Evolutionary conservation across 2,329 filamentous ascomycete species (phyloP), one percentile per base, ranked within the genome.

Genomic region (Amphichorda felina): DNA sequence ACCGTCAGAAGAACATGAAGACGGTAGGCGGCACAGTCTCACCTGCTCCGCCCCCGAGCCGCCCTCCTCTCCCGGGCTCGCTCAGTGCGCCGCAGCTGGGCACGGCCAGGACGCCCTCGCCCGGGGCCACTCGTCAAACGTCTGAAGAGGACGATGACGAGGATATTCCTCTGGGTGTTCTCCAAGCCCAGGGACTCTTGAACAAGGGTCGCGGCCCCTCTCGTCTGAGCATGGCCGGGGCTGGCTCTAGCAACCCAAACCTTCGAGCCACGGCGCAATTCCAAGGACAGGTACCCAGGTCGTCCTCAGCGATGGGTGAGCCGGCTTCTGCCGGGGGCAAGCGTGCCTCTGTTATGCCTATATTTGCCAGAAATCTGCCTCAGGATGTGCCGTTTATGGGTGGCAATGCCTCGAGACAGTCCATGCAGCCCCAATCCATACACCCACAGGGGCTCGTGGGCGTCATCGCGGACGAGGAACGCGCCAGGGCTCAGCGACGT

Each of bases 1-100:
- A 94, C 55, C 75, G 87, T 39, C 87, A 94, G 55, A 83, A 91
- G 57, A 94, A 94, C 87, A 94, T 89, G 82, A 94, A 94, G 59
- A 82, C 91, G 21, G 93, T 86, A 1, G 87, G 87, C 33, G 55
- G 31, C 17, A 13, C 14, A 5, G 16, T 25, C 7, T 30, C 33
- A 11, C 36, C 68, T 4, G 33, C 42, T 5, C 33, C 41, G 7
- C 50, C 61, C 9, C n/a, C n/a, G n/a, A 55, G 67, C 18, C 72
- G 75, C n/a, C 68, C 73, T 11, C 61, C 63, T 34, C 55, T 79
- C 41, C 64, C 70, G 14, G 61, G 68, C 24, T 75, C 73, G 4
- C 64, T 69, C 48, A 83, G 79, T 52, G 72, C 74, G 4, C 75
- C 79, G 2, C 78, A 77, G 42, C 54, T 82, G 15, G 26, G 50